Base-by-base conservation (phyloP, 2,329 filamentous ascomycete genomes). In the Hypoxylon sp. region DNA sequence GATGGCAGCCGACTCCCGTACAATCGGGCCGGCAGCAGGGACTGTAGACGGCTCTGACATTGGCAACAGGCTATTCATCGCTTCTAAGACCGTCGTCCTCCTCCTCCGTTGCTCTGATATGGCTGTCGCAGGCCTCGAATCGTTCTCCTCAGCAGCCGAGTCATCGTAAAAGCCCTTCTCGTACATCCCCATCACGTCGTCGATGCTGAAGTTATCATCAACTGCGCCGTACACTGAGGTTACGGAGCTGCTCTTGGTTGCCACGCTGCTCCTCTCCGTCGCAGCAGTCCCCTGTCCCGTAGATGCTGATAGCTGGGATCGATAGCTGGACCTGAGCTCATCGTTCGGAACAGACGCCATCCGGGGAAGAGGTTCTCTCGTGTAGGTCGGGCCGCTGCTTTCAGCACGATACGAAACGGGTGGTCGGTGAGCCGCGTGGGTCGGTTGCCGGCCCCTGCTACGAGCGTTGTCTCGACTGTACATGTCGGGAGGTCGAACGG, bases 261-360 rank as follows among this genome's bases (percentile, higher is more conserved):
- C 73, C 46, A 95, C 81, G 70, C 92, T 97, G 73, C 91, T 96
- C 60, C 91, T 83, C 70, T 94, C 91, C 1, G 91, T 96, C n/a
- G 88, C 86, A 4, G 74, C 65, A 2, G 82, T 83, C 20, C 88
- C 92, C 26, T 81, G 82, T 21, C 78, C 76, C 4, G 82, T 83
- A 2, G 83, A 85, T 29, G 78, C 72, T 15, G 83, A 82, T 48
- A 81, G 72, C 60, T 85, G 83, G 11, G 83, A 85, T 52, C 83
- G 80, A 66, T 80, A 83, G 72, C 83, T 86, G 0, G 81, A 82
- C 29, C 83, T 78, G 26, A 79, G 73, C 69, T 84, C 82, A 54
- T 84, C 82, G 51, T 76, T 78, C 56, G 75, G 75, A 60, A 82
- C 68, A 74, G 83, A 83, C 18, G 69, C 67, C 70, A 73, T 73